A percentile compares a stretch with the other conserved stretches of the same genome.
These are phyloP conservation scores for Mycena amicta DNA, from an alignment of 768 basidiomycete species.

Conservation along the genomic window DNA sequence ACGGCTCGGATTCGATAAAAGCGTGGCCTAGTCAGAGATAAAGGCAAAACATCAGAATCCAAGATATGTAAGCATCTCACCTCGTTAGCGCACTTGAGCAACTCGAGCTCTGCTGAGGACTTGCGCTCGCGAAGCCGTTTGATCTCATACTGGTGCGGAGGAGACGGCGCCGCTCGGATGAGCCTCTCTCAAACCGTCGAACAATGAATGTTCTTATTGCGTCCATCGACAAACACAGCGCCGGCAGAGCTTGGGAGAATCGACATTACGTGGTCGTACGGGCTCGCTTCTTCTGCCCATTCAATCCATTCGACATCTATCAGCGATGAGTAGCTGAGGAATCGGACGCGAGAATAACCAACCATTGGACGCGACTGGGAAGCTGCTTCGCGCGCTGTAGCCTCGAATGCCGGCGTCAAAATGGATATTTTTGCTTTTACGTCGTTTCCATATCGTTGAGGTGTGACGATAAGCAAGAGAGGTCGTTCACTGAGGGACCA, in stretches of 20 bases:
- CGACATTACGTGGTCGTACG: constrained; percentile 54
- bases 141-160: constrained; percentile 57
- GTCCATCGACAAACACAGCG: constrained; percentile 62
- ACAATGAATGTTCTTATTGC: constrained; percentile 63
- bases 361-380: constrained; percentile 49
- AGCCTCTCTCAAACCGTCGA: constrained; percentile 59
- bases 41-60: background rate
- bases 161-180: constrained; percentile 38
- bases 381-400: constrained; percentile 66
- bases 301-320: constrained; percentile 46
- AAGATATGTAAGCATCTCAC: constrained; percentile 36
- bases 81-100: constrained; percentile 81
- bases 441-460: constrained; percentile 30
- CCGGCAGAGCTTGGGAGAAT: constrained; percentile 27
- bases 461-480: constrained; percentile 65
- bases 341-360: background rate
- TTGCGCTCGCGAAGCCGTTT: constrained; percentile 74
- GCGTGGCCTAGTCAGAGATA: constrained; percentile 59
- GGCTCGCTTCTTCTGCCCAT: constrained; percentile 72
- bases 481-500: constrained; percentile 84
- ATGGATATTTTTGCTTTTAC: constrained; percentile 53
- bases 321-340: constrained; percentile 13
- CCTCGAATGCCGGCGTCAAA: constrained; percentile 79
- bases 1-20: constrained; percentile 74
- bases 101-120: constrained; percentile 65